Conservation (phyloP, 768 basidiomycete species). For the Tricholoma sp. region DNA sequence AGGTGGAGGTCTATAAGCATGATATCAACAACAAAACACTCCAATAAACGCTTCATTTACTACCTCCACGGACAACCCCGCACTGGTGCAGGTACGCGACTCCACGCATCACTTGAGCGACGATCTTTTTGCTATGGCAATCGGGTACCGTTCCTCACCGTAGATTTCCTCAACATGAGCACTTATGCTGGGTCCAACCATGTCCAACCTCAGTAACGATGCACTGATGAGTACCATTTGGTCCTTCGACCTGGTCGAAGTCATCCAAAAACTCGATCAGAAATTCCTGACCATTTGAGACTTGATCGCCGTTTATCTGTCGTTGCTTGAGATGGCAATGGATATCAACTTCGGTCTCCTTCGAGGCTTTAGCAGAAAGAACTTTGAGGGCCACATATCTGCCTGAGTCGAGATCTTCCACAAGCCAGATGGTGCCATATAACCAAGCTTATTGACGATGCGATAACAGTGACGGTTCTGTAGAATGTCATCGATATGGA, state of each 20-base stretch:
- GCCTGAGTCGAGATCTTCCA: neutral
- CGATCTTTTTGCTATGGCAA: constrained; percentile 1
- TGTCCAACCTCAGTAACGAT: constrained; percentile 12
- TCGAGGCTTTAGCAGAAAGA: no score
- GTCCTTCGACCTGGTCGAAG: constrained; percentile 10
- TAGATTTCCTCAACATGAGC: constrained; percentile 5
- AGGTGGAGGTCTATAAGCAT: neutral
- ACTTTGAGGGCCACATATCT: neutral
- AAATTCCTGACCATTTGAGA: neutral
- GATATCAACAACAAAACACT: neutral
- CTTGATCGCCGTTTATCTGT: no score
- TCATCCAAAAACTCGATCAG: constrained; percentile 6
- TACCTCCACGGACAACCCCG: neutral
- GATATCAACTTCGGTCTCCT: neutral
- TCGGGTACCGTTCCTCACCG: constrained; percentile 1
- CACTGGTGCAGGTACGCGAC: neutral
- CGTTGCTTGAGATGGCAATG: neutral
- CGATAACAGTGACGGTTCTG: neutral
- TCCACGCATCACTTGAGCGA: neutral
- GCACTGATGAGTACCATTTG: constrained; percentile 13
- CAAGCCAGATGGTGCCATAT: neutral
- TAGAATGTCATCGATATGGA: neutral
- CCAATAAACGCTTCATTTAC: no score
- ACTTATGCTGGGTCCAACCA: constrained; percentile 6
- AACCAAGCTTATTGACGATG: neutral